Conservation (phyloP, 2,329 filamentous ascomycete genomes). For the Cladophialophora exuberans region DNA sequence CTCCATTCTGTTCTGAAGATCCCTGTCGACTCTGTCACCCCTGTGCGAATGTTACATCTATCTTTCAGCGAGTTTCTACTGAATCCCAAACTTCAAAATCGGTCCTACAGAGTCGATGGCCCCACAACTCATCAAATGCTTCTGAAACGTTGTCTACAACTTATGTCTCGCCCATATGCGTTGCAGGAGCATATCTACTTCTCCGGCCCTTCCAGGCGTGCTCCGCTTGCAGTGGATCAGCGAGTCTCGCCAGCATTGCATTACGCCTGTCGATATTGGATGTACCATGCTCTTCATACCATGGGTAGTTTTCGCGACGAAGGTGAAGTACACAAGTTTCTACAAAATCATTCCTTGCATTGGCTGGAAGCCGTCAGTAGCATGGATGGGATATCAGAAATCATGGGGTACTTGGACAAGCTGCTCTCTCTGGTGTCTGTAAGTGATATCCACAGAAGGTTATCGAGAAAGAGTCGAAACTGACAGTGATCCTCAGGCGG, state of each 20-base stretch:
- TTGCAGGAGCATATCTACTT: constrained; percentile 22
- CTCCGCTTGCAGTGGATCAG: constrained; percentile 19
- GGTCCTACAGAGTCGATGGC: constrained; percentile 16
- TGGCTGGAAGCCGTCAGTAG: constrained; percentile 37
- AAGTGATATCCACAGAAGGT: constrained; percentile 5
- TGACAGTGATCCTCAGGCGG: constrained; percentile 30
- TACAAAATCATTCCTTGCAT: constrained; percentile 33
- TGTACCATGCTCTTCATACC: constrained; percentile 33
- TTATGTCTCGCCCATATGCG: neutral
- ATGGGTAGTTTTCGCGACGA: constrained; percentile 2
- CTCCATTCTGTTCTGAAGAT: neutral
- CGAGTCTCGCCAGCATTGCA: constrained; percentile 30
- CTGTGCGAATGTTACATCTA: constrained; percentile 17
- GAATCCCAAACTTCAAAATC: constrained; percentile 11
- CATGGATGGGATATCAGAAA: constrained; percentile 30
- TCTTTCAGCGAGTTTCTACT: constrained; percentile 26
- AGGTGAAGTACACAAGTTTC: constrained; percentile 22
- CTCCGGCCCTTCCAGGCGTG: constrained; percentile 22
- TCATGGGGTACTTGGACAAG: constrained; percentile 24
- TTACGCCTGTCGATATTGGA: constrained; percentile 38
- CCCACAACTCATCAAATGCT: constrained; percentile 6
- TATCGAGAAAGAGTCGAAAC: neutral
- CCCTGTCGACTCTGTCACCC: neutral
- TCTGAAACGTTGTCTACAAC: constrained; percentile 9
- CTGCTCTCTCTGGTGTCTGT: constrained; percentile 25